Evolutionary conservation across 148 eudicot species (phyloP).

Genomic region (Arbutus unedo): DNA sequence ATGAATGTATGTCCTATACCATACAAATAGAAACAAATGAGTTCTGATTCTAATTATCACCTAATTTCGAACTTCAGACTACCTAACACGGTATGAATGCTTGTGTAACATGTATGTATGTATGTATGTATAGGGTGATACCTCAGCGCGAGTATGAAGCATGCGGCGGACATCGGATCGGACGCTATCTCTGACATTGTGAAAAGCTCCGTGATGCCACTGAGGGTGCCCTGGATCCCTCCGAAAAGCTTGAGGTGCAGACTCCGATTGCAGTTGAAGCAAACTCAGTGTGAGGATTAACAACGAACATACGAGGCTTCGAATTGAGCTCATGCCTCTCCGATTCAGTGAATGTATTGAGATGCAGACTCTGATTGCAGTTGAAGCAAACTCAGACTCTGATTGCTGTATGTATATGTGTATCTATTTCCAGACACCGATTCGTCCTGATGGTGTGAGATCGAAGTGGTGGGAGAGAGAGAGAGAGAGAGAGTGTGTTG

Average conservation of each 20-base stretch:
- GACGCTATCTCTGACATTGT: conserved; percentile 68
- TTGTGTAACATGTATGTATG: background rate
- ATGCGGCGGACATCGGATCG: conserved; percentile 82
- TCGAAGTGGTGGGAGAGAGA: background rate
- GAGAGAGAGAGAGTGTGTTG: background rate
- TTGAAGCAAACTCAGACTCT: background rate
- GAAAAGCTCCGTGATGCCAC: conserved; percentile 97
- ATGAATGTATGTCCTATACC: no score
- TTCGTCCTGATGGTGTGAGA: background rate
- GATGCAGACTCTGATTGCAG: background rate
- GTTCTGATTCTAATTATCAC: background rate
- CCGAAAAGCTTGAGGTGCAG: conserved; percentile 63
- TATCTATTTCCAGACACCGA: background rate
- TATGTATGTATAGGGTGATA: conserved; percentile 11
- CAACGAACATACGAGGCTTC: background rate
- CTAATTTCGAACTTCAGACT: background rate
- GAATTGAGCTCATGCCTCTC: background rate
- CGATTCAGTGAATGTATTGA: background rate
- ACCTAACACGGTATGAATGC: no score
- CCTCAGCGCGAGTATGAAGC: conserved; percentile 98
- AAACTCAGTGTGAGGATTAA: conserved; percentile 10
- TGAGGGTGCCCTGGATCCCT: conserved; percentile 89
- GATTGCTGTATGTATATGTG: background rate
- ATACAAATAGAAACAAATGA: background rate
- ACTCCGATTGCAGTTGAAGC: conserved; percentile 19